Conservation (phyloP, 1,139 yeast genomes). For the Magnusiomyces fungicola region DNA sequence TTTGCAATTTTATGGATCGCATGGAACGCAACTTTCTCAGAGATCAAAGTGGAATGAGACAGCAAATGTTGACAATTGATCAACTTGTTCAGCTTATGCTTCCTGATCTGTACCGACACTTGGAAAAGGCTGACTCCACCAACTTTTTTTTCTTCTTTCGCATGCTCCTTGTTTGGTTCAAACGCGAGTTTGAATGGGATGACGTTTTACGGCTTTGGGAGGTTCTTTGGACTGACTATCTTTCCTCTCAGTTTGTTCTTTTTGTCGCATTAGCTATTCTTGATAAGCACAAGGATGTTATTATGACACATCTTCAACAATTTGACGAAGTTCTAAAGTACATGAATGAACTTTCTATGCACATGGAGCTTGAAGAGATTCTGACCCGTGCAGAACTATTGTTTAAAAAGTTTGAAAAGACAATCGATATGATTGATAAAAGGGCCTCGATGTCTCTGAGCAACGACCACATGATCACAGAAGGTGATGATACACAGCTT, state of each 20-base stretch:
- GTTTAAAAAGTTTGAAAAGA: conserved; percentile 69
- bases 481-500: conserved; percentile 12
- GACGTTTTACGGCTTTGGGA: conserved; percentile 85
- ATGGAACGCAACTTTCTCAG: conserved; percentile 92
- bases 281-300: conserved; percentile 76
- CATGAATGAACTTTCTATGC: conserved; percentile 81
- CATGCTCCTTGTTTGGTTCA: conserved; percentile 91
- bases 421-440: conserved; percentile 69
- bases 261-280: conserved; percentile 82
- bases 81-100: conserved; percentile 83
- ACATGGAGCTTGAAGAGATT: conserved; percentile 64
- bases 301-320: conserved; percentile 60
- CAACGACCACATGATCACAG: no score
- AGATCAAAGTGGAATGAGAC: conserved; percentile 89
- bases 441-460: conserved; percentile 31
- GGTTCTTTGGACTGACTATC: conserved; percentile 78
- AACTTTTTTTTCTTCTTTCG: conserved; percentile 90
- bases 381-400: conserved; percentile 75
- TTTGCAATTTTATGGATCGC: conserved; percentile 79
- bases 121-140: conserved; percentile 80
- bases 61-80: conserved; percentile 75
- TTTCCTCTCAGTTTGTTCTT: conserved; percentile 78
- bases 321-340: conserved; percentile 91
- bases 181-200: conserved; percentile 80
- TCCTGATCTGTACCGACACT: conserved; percentile 74